Base-by-base conservation (phyloP, 257 asterid genomes). In the Lycium ferocissimum region DNA sequence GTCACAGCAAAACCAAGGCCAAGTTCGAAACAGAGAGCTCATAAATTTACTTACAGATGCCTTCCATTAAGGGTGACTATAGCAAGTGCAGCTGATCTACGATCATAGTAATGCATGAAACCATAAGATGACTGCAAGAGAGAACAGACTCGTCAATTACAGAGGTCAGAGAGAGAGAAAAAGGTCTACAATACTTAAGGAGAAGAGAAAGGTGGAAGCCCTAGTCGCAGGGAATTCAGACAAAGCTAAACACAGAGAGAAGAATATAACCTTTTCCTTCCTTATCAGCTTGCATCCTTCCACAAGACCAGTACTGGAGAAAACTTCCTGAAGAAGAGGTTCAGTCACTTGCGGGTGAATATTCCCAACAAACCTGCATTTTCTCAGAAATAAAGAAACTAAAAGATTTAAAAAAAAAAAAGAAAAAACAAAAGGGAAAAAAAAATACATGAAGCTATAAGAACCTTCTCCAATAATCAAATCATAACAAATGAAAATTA, bases 321-420 rank as follows among this genome's bases (percentile, higher is more conserved):
- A 95, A 83, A 95, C 98, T 90, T 95, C 98, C 87, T 95, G 98
- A 84, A 94, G 88, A 83, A 95, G 97, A 57, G 94, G 95, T 89
- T 95, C 98, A 81, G 98, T 94, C 85, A 93, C 98, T 85, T 95
- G 98, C 10, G 90, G 88, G 83, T 95, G 98, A 80, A 95, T 90
- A 82, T 95, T 94, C 56, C 98, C 98, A 66, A 95, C 98, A 71
- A 90, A 95, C 93, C 98, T 95, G 97, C 97, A 93, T 90, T 94
- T 85, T 89, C 91, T 87, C 89, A 89, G 86, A 88, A 87, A 67
- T 62, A 75, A 83, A 84, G 53, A 82, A 72, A 83, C 82, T 84
- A 84, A 54, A 83, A 85, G 57, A 82, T 88, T 86, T 40, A 72
- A 87, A 89, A 85, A 72, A 87, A 89, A 85, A 81, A 85, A 54